Conservation (phyloP, 257 asterid genomes). For the Pogostemon cablin region DNA sequence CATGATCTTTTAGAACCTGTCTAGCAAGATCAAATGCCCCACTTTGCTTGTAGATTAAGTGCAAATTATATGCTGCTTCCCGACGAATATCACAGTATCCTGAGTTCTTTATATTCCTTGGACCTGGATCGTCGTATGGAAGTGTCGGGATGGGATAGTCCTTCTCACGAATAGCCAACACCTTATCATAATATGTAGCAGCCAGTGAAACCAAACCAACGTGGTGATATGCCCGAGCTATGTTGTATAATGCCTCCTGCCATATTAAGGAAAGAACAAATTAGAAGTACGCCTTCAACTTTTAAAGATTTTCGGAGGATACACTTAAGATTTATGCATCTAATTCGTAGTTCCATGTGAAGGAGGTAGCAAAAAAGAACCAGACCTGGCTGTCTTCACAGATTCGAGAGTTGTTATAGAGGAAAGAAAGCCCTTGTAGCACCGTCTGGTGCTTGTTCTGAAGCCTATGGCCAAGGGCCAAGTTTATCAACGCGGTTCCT, state of each 20-base stretch:
- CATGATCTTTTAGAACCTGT: conserved; percentile 68
- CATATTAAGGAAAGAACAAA: background rate
- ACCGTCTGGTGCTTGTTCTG: conserved; percentile 82
- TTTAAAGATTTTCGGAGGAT: no score
- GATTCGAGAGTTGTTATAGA: conserved; percentile 56
- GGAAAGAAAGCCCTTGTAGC: conserved; percentile 79
- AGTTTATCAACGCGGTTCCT: conserved; percentile 83
- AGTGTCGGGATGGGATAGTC: conserved; percentile 70
- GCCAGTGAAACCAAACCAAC: conserved; percentile 75
- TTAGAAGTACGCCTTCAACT: no score
- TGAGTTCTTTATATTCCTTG: conserved; percentile 30
- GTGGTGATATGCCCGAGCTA: conserved; percentile 85
- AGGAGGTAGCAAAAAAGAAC: conserved; percentile 16
- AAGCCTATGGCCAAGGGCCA: conserved; percentile 76
- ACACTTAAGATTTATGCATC: no score
- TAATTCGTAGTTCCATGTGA: no score
- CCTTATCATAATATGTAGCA: conserved; percentile 66
- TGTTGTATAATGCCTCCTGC: conserved; percentile 75
- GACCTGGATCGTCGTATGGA: conserved; percentile 57
- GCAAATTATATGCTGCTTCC: conserved; percentile 87
- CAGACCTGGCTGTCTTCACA: conserved; percentile 67
- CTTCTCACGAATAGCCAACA: conserved; percentile 47
- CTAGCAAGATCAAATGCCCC: conserved; percentile 91
- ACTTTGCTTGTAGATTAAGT: conserved; percentile 68
- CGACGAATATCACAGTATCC: conserved; percentile 81